phyloP scores from a whole-genome alignment of 2,329 filamentous ascomycete genomes.

The Sporothrix inflata region DNA sequence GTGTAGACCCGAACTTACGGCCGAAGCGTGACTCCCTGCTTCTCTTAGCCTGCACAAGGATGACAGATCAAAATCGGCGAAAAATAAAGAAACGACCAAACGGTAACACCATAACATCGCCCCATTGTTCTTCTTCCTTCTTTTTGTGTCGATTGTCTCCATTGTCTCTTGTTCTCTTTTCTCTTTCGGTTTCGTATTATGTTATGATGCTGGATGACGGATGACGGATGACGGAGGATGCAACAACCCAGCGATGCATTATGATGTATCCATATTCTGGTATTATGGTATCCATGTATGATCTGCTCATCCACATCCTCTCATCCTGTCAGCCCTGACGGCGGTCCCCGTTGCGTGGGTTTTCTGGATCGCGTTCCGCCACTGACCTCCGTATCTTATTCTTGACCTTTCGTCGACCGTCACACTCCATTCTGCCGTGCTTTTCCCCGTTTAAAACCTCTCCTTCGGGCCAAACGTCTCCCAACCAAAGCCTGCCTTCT shows the following conservation, averaged over 20 bases:
- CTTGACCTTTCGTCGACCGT: too few species aligned
- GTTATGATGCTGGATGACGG: neutral
- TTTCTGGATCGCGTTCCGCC: too few species aligned
- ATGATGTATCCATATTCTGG: too few species aligned
- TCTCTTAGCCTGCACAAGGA: neutral
- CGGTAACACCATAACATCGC: neutral
- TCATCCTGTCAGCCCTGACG: neutral
- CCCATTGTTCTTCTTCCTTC: neutral
- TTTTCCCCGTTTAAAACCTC: neutral
- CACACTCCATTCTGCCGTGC: too few species aligned
- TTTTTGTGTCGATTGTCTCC: neutral
- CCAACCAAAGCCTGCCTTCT: neutral
- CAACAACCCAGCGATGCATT: too few species aligned
- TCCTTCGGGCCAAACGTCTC: neutral
- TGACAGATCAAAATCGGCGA: conserved; percentile 9
- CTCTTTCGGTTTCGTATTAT: neutral
- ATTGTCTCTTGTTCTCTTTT: neutral
- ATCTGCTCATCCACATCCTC: neutral
- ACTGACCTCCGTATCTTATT: neutral
- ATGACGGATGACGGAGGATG: neutral
- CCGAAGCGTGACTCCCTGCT: neutral
- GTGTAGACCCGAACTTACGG: conserved; percentile 17
- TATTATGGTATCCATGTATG: neutral
- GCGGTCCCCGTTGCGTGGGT: too few species aligned
- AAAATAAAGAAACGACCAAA: neutral